Percentiles rank a stretch among this genome's conserved stretches.
Conservation (phyloP, 805 yeast genomes). For the Metschnikowia lachancei region DNA sequence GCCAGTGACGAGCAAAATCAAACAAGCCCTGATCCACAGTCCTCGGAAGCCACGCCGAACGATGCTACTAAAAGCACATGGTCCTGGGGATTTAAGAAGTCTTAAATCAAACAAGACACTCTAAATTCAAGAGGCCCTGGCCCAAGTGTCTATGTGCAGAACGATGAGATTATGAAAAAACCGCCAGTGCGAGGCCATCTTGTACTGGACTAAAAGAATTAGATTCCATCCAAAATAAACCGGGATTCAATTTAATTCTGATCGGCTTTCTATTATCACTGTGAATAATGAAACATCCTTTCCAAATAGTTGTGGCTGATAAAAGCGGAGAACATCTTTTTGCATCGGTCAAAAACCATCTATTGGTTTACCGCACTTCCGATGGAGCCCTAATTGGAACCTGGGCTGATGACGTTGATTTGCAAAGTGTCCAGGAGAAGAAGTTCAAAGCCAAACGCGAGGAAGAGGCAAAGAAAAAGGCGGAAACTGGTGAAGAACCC, state of each 20-base stretch:
- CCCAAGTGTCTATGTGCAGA: slow-evolving; percentile 8
- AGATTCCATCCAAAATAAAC: neutral
- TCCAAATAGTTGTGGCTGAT: slow-evolving; percentile 54
- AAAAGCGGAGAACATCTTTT: slow-evolving; percentile 48
- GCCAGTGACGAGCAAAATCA: neutral
- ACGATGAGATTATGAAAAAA: slow-evolving; percentile 13
- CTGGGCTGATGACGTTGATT: slow-evolving; percentile 63
- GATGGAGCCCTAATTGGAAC: slow-evolving; percentile 47
- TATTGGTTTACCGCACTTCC: slow-evolving; percentile 49
- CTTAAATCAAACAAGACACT: neutral
- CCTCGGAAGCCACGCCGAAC: neutral
- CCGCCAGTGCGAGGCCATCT: neutral
- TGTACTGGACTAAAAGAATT: neutral
- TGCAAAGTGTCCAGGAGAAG: slow-evolving; percentile 48
- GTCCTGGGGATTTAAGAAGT: slow-evolving; percentile 20
- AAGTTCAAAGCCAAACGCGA: slow-evolving; percentile 28
- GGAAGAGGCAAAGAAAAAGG: slow-evolving; percentile 19
- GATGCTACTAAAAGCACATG: slow-evolving; percentile 13
- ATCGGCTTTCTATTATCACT: neutral
- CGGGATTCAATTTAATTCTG: neutral
- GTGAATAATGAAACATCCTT: slow-evolving; percentile 61
- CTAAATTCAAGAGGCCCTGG: too few species aligned
- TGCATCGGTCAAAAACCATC: slow-evolving; percentile 55
- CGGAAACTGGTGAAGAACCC: slow-evolving; percentile 10
- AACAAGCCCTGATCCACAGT: neutral